Percentiles rank a stretch among this genome's conserved stretches.
These are phyloP conservation scores for Phanerochaete carnosa DNA, from an alignment of 768 basidiomycete species.

Conservation along the genomic window DNA sequence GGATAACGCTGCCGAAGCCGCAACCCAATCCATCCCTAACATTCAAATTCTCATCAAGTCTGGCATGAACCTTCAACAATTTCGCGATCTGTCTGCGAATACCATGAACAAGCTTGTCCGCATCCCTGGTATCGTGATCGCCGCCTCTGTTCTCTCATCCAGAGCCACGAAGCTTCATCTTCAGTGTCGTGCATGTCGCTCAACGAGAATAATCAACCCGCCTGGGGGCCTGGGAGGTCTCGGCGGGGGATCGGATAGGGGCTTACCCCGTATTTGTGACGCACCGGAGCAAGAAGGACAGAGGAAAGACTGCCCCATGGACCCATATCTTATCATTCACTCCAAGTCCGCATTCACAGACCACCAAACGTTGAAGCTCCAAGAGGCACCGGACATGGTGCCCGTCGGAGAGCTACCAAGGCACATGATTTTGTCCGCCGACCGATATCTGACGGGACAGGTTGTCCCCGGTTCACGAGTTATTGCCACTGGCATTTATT, in stretches of 20 bases:
- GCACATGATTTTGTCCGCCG: constrained; percentile 90
- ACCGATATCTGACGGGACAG: constrained; percentile 86
- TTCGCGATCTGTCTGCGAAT: constrained; percentile 90
- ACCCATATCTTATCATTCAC: constrained; percentile 95
- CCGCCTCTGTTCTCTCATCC: constrained; percentile 89
- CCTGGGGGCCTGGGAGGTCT: constrained; percentile 78
- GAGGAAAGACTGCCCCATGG: constrained; percentile 91
- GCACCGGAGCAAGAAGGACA: constrained; percentile 77
- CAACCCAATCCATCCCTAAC: constrained; percentile 53
- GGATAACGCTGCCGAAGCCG: constrained; percentile 42
- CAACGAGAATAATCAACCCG: constrained; percentile 75
- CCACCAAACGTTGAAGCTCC: constrained; percentile 93
- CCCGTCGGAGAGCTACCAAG: constrained; percentile 97
- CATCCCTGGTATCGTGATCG: constrained; percentile 97
- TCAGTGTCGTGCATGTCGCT: constrained; percentile 89
- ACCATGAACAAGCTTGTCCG: constrained; percentile 96
- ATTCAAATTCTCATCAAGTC: constrained; percentile 87
- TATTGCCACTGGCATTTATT: constrained; percentile 94
- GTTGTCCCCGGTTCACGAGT: constrained; percentile 97
- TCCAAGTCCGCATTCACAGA: constrained; percentile 93
- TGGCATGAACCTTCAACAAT: constrained; percentile 90
- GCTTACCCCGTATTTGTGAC: constrained; percentile 85
- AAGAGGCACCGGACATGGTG: constrained; percentile 99
- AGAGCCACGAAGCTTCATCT: constrained; percentile 90
- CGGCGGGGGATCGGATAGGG: constrained; percentile 82